Evolutionary conservation across 352 stramenopile species (phyloP).

Genomic region (Phytophthora foliorum): DNA sequence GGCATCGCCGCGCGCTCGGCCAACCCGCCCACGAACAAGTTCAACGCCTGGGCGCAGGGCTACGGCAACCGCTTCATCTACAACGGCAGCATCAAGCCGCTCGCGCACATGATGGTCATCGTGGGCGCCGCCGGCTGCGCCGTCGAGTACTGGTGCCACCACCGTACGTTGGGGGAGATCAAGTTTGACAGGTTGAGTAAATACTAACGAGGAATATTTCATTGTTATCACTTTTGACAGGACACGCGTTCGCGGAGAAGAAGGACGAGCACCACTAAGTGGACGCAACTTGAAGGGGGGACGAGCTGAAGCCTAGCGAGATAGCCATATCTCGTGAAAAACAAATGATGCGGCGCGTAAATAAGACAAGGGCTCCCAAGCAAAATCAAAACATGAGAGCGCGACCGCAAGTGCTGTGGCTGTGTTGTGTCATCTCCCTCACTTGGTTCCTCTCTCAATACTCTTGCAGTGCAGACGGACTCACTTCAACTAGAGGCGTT

Average conservation of each 20-base stretch:
- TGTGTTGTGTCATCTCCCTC: slow-evolving; percentile 2
- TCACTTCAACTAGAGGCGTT: slow-evolving; percentile 30
- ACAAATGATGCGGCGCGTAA: slow-evolving; percentile 37
- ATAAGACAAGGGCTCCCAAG: no score
- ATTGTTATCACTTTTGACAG: slow-evolving; percentile 28
- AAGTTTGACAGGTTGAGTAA: slow-evolving; percentile 9
- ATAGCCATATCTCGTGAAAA: slow-evolving; percentile 19
- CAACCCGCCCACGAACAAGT: slow-evolving; percentile 65
- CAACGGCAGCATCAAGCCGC: slow-evolving; percentile 73
- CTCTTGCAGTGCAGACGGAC: background rate
- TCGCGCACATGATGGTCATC: slow-evolving; percentile 85
- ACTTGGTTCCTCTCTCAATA: slow-evolving; percentile 3
- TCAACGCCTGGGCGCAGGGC: slow-evolving; percentile 76
- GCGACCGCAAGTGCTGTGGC: slow-evolving; percentile 26
- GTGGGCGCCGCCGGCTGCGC: slow-evolving; percentile 60
- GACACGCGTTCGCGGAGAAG: slow-evolving; percentile 61
- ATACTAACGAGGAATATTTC: slow-evolving; percentile 6
- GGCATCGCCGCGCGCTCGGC: slow-evolving; percentile 66
- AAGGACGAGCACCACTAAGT: slow-evolving; percentile 73
- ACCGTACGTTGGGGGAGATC: slow-evolving; percentile 50
- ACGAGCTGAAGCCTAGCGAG: slow-evolving; percentile 22
- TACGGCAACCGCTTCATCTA: slow-evolving; percentile 84
- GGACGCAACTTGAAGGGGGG: slow-evolving; percentile 8
- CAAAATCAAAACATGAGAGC: slow-evolving; percentile 30
- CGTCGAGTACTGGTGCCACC: slow-evolving; percentile 76